Percentiles rank a stretch among this genome's conserved stretches.
phyloP scores from a whole-genome alignment of 2,329 filamentous ascomycete species.

The Cadophora luteo-olivacea region DNA sequence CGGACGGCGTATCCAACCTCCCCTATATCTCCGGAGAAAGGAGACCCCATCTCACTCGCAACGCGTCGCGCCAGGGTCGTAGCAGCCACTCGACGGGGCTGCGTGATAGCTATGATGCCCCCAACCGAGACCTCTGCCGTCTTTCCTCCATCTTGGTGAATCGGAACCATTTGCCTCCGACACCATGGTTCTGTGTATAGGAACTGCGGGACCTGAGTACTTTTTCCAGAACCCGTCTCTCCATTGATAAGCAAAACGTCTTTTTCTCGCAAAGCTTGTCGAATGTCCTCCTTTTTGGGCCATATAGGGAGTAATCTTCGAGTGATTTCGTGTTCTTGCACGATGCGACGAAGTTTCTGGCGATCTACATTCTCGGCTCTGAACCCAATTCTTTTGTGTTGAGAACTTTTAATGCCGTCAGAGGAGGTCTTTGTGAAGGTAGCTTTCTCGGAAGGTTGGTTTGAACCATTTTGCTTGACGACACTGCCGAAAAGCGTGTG shows the following conservation, averaged over 20 bases:
- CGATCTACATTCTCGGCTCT: slow-evolving; percentile 13
- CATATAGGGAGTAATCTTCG: slow-evolving; percentile 44
- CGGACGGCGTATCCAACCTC: slow-evolving; percentile 91
- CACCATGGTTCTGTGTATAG: slow-evolving; percentile 84
- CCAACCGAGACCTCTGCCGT: slow-evolving; percentile 62
- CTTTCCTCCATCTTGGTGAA: slow-evolving; percentile 46
- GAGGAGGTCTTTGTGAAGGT: neutral
- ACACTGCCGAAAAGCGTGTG: neutral
- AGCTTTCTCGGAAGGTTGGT: neutral
- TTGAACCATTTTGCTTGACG: neutral
- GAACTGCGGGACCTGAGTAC: slow-evolving; percentile 95
- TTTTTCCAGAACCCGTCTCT: slow-evolving; percentile 96
- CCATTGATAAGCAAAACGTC: slow-evolving; percentile 86
- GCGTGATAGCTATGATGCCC: slow-evolving; percentile 89
- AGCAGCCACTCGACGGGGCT: slow-evolving; percentile 91
- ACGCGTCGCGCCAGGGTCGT: slow-evolving; percentile 90
- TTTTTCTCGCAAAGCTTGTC: slow-evolving; percentile 38
- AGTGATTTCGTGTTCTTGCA: slow-evolving; percentile 34
- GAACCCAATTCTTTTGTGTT: slow-evolving; percentile 2
- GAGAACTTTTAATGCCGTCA: neutral
- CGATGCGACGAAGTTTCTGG: slow-evolving; percentile 33
- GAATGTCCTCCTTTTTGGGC: slow-evolving; percentile 40
- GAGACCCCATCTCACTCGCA: slow-evolving; percentile 78
- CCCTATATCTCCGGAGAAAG: slow-evolving; percentile 60
- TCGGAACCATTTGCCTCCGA: slow-evolving; percentile 59